Conservation (phyloP, 2,329 filamentous ascomycete species). For the Scedosporium apiospermum region DNA sequence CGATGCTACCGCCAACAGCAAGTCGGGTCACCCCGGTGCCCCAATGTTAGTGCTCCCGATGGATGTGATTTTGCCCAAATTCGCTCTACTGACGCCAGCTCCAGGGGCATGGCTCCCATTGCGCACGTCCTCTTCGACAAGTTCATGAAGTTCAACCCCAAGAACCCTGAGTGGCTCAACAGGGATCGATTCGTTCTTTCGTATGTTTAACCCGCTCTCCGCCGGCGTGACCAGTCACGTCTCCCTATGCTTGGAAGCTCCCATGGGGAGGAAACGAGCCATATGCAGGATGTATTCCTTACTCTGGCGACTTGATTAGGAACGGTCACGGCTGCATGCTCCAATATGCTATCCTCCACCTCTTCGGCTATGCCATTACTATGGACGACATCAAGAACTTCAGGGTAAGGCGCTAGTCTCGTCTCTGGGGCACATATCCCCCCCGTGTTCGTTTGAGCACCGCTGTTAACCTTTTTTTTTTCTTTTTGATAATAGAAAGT, state of each 20-base stretch:
- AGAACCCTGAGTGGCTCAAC: slow-evolving; percentile 96
- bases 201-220: slow-evolving; percentile 48
- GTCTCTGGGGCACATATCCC: background rate
- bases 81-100: slow-evolving; percentile 20
- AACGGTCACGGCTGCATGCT: slow-evolving; percentile 99
- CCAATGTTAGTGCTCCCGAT: slow-evolving; percentile 59
- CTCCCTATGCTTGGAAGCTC: background rate
- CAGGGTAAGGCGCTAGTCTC: slow-evolving; percentile 57
- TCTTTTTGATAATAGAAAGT: slow-evolving; percentile 26
- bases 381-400: slow-evolving; percentile 93
- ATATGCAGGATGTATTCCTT: background rate
- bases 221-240: background rate
- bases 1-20: slow-evolving; percentile 93
- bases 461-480: background rate
- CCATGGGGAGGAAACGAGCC: background rate
- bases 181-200: slow-evolving; percentile 98
- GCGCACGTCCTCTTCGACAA: slow-evolving; percentile 98
- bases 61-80: background rate
- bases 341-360: slow-evolving; percentile 94
- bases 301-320: slow-evolving; percentile 32
- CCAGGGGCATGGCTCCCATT: slow-evolving; percentile 76
- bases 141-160: slow-evolving; percentile 99
- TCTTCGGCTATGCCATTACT: slow-evolving; percentile 81
- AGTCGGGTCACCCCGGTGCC: slow-evolving; percentile 97
- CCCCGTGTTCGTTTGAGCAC: background rate